These are phyloP conservation scores for Tetraselmis striata DNA, from an alignment of 139 green algal species.

Conservation along the genomic window DNA sequence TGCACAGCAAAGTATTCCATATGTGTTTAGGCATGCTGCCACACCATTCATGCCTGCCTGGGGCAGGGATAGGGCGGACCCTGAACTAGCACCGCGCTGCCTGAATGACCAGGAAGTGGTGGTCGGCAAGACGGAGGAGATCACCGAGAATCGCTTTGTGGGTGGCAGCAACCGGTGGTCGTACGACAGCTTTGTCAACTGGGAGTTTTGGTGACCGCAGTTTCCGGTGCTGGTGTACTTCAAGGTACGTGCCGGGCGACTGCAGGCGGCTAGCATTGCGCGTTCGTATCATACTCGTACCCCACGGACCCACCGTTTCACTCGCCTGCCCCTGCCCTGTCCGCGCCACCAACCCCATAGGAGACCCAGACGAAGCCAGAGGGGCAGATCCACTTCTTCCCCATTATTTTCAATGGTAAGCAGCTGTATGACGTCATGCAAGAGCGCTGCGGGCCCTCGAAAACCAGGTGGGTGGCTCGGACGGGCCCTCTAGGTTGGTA, in stretches of 20 bases:
- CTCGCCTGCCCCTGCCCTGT: background rate
- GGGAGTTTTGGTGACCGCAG: conserved; percentile 89
- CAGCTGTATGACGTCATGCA: conserved; percentile 83
- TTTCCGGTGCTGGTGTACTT: conserved; percentile 97
- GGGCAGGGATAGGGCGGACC: no score
- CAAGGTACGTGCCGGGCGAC: conserved; percentile 57
- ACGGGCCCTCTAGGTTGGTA: no score
- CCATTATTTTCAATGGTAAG: conserved; percentile 84
- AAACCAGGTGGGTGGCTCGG: no score
- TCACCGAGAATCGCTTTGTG: conserved; percentile 81
- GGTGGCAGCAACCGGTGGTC: conserved; percentile 76
- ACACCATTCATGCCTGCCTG: no score
- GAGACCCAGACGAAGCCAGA: conserved; percentile 96
- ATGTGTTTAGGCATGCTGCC: no score
- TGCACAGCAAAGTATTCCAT: no score
- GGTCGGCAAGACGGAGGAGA: conserved; percentile 42
- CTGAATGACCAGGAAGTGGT: conserved; percentile 53
- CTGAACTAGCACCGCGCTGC: no score
- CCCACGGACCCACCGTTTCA: background rate
- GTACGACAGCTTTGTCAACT: conserved; percentile 77
- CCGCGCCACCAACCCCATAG: conserved; percentile 28
- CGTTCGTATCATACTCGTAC: background rate
- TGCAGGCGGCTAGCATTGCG: background rate
- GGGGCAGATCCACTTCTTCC: conserved; percentile 97
- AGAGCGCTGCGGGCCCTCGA: conserved; percentile 66